Evolutionary conservation across 495 filamentous ascomycete species (phyloP).

Genomic region (Hyphodiscus hymeniophilus): DNA sequence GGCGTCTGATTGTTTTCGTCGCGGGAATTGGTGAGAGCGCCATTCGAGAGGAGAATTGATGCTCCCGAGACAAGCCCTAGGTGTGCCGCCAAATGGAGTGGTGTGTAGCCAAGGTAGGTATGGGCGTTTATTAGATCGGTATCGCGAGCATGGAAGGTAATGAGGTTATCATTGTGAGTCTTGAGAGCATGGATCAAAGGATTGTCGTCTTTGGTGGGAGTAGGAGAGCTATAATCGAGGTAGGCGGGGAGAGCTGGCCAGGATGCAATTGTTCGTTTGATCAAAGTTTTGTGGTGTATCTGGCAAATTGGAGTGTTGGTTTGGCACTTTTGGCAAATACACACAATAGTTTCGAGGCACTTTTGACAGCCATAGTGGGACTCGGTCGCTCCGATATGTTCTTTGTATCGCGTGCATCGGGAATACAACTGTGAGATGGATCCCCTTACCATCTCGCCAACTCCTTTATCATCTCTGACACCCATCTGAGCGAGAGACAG

Average conservation of each 20-base stretch:
- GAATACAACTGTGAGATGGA: background rate
- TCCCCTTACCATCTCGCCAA: background rate
- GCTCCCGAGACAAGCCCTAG: background rate
- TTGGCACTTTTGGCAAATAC: background rate
- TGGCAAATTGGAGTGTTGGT: background rate
- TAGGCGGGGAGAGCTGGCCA: background rate
- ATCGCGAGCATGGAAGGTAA: background rate
- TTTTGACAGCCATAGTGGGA: background rate
- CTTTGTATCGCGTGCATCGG: background rate
- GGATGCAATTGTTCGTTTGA: background rate
- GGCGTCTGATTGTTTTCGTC: background rate
- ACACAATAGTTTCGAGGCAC: background rate
- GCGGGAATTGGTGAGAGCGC: background rate
- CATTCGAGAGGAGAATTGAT: background rate
- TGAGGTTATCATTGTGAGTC: background rate
- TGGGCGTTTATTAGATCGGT: background rate
- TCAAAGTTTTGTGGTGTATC: background rate
- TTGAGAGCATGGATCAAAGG: constrained; percentile 1
- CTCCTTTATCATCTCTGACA: background rate
- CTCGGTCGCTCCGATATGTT: background rate
- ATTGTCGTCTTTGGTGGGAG: background rate
- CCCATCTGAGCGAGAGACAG: no score
- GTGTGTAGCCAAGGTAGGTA: background rate
- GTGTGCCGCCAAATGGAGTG: constrained; percentile 1
- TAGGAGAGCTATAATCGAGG: background rate